A percentile compares a stretch with the other conserved stretches of the same genome.
These are phyloP conservation scores for Cinchona pubescens DNA, from an alignment of 257 asterid genomes.

Conservation along the genomic window DNA sequence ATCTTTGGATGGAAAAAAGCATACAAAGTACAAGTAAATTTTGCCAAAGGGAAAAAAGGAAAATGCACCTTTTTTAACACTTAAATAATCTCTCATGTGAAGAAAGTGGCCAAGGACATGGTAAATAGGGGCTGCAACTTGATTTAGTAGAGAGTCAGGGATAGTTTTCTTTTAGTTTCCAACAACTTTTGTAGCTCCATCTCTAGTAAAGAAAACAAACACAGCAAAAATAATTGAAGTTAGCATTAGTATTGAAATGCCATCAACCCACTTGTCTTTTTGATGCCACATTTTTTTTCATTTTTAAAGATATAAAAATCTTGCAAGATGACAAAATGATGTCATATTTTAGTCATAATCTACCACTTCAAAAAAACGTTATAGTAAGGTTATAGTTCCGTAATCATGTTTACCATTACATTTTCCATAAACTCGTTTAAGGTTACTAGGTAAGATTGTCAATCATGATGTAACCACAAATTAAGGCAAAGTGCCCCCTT, in stretches of 20 bases:
- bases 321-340: too few relatives aligned
- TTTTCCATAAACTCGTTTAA: slow-evolving; percentile 7
- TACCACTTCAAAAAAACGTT: slow-evolving; percentile 21
- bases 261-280: too few relatives aligned
- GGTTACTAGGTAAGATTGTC: background rate
- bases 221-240: slow-evolving; percentile 27
- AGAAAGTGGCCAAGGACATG: slow-evolving; percentile 29
- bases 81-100: slow-evolving; percentile 28
- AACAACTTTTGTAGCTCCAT: slow-evolving; percentile 35
- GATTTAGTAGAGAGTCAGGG: slow-evolving; percentile 23
- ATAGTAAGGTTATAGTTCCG: slow-evolving; percentile 30
- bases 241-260: slow-evolving; percentile 28
- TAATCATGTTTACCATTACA: slow-evolving; percentile 13
- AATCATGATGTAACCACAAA: background rate
- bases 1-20: background rate
- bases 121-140: slow-evolving; percentile 42
- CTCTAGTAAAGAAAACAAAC: slow-evolving; percentile 31
- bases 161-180: slow-evolving; percentile 38
- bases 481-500: background rate
- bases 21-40: background rate
- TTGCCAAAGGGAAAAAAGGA: background rate
- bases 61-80: slow-evolving; percentile 6
- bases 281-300: too few relatives aligned
- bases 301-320: slow-evolving; percentile 25
- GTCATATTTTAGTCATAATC: slow-evolving; percentile 39